phyloP scores from a whole-genome alignment of 2,329 filamentous ascomycete species.

The Blastomyces parvus region DNA sequence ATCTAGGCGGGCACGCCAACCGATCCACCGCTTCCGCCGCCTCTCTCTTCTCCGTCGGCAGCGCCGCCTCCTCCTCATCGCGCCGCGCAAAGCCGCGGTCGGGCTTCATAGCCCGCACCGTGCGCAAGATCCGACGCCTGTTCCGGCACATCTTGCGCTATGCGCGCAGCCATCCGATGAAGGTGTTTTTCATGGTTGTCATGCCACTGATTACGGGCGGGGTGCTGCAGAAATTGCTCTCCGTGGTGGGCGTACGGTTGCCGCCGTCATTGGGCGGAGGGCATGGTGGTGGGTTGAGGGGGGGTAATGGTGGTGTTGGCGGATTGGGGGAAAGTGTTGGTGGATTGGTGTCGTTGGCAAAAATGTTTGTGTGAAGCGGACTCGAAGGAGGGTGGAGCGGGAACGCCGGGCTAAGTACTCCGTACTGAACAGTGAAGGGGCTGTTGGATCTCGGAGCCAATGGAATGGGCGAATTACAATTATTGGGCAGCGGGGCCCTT shows the following conservation, averaged over 20 bases:
- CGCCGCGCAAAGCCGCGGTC: constrained; percentile 68
- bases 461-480: not conserved
- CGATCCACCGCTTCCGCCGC: constrained; percentile 30
- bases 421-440: too few species aligned
- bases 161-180: constrained; percentile 71
- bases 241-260: constrained; percentile 67
- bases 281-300: constrained; percentile 26
- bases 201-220: constrained; percentile 82
- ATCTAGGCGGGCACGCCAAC: constrained; percentile 27
- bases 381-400: too few species aligned
- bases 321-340: constrained; percentile 40
- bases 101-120: constrained; percentile 64
- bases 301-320: constrained; percentile 20
- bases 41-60: constrained; percentile 35
- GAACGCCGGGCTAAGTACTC: too few species aligned
- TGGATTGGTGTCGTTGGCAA: constrained; percentile 42
- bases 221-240: constrained; percentile 65
- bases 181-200: constrained; percentile 77
- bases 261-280: constrained; percentile 48
- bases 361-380: constrained; percentile 40
- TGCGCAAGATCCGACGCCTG: constrained; percentile 67
- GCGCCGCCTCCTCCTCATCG: constrained; percentile 56
- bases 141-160: constrained; percentile 73
- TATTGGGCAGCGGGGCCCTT: not conserved
- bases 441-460: too few species aligned